Percentiles rank a stretch among this genome's conserved stretches.
Evolutionary conservation across 2,329 filamentous ascomycete genomes (phyloP).

Genomic region (Ceratocystis diversiconidia): DNA sequence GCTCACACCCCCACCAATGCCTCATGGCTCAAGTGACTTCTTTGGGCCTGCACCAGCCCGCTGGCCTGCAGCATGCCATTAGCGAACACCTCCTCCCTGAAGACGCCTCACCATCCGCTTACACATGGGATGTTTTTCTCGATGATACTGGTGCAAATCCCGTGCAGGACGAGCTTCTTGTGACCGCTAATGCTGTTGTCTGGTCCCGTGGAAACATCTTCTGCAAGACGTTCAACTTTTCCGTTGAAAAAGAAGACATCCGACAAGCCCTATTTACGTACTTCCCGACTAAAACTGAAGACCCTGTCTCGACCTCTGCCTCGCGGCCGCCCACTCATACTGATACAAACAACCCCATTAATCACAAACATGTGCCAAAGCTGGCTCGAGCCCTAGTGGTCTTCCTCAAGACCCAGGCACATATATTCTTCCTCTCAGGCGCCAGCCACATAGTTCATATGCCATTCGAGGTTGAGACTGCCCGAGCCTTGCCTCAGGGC

Average conservation of each 20-base stretch:
- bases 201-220: slow-evolving; percentile 83
- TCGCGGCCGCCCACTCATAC: not conserved
- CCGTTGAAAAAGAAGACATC: slow-evolving; percentile 73
- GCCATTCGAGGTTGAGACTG: slow-evolving; percentile 84
- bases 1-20: not conserved
- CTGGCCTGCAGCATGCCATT: slow-evolving; percentile 69
- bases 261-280: slow-evolving; percentile 74
- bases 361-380: slow-evolving; percentile 1
- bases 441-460: slow-evolving; percentile 82
- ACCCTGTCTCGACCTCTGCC: not conserved
- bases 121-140: slow-evolving; percentile 55
- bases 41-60: slow-evolving; percentile 78
- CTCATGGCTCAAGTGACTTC: slow-evolving; percentile 82
- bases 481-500: slow-evolving; percentile 67
- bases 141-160: slow-evolving; percentile 18
- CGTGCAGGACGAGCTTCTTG: slow-evolving; percentile 60
- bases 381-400: slow-evolving; percentile 60
- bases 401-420: slow-evolving; percentile 80
- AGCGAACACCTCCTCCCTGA: slow-evolving; percentile 61
- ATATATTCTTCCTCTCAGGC: slow-evolving; percentile 81
- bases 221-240: slow-evolving; percentile 72
- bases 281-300: slow-evolving; percentile 40
- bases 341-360: slow-evolving; percentile 7
- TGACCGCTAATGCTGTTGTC: slow-evolving; percentile 60
- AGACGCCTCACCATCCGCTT: slow-evolving; percentile 50